phyloP scores from a whole-genome alignment of 2,329 filamentous ascomycete species.

The Orbilia javanica region DNA sequence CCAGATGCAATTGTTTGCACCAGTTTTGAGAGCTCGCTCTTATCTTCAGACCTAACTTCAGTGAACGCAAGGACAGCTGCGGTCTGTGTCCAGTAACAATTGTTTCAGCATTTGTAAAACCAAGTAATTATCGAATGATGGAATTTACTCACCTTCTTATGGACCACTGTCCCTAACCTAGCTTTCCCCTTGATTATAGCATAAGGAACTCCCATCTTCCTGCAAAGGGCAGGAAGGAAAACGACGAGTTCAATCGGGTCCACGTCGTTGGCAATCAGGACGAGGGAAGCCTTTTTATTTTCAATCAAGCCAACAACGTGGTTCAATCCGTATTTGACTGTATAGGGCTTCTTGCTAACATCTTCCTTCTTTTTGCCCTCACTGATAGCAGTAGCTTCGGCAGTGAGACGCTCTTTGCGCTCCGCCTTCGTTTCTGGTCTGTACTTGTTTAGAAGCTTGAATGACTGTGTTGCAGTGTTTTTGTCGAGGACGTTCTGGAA shows the following conservation, averaged over 20 bases:
- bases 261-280: conserved; percentile 99
- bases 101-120: conserved; percentile 6
- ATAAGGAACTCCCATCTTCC: conserved; percentile 99
- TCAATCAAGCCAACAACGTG: conserved; percentile 97
- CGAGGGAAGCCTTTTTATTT: conserved; percentile 99
- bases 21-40: conserved; percentile 97
- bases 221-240: conserved; percentile 98
- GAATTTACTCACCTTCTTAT: conserved; percentile 85
- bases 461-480: conserved; percentile 94
- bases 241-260: conserved; percentile 99
- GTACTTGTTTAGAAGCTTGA: conserved; percentile 99
- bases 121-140: conserved; percentile 60
- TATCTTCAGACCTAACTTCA: conserved; percentile 98
- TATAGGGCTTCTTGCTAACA: conserved; percentile 99
- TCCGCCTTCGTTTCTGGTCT: conserved; percentile 98
- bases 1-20: conserved; percentile 97
- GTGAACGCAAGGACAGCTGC: conserved; percentile 95
- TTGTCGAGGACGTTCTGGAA: conserved; percentile 97
- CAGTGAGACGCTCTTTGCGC: conserved; percentile 99
- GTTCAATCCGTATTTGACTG: conserved; percentile 99
- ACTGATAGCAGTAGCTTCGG: conserved; percentile 97
- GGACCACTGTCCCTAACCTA: conserved; percentile 96
- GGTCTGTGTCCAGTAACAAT: conserved; percentile 75
- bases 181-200: conserved; percentile 99
- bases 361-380: conserved; percentile 99